phyloP scores from a whole-genome alignment of 2,329 filamentous ascomycete species.

The Magnaporthiopsis incrustans region DNA sequence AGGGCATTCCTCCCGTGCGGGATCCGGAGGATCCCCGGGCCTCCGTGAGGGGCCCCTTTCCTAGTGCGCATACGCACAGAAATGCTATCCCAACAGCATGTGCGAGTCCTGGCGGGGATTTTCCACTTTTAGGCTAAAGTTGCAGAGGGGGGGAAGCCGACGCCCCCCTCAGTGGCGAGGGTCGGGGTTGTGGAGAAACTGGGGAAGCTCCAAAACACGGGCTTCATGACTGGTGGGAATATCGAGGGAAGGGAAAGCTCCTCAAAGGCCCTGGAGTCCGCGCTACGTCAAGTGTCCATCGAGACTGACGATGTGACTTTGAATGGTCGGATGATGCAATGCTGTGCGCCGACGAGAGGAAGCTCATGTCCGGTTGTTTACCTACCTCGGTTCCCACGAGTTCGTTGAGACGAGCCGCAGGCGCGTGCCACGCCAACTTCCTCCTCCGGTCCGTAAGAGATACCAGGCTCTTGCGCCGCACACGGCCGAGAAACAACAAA shows the following conservation, averaged over 20 bases:
- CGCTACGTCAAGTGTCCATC: neutral
- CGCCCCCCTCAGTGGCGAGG: neutral
- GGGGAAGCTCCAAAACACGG: neutral
- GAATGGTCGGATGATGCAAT: neutral
- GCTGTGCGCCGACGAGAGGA: neutral
- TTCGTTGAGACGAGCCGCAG: neutral
- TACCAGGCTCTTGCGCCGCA: neutral
- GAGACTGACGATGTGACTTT: neutral
- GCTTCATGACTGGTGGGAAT: neutral
- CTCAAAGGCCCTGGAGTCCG: no score
- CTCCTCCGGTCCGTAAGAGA: neutral
- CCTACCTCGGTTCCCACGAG: no score
- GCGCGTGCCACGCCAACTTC: no score
- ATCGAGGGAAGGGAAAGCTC: neutral
- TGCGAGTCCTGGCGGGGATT: neutral
- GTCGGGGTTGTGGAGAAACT: neutral
- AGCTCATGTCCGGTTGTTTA: neutral
- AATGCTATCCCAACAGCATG: accelerated
- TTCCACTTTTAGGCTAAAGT: neutral
- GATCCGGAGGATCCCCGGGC: no score
- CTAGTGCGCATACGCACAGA: no score
- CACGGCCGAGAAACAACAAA: neutral
- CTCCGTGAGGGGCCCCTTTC: no score
- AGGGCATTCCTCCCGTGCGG: no score
- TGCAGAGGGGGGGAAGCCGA: neutral